Base-by-base conservation (phyloP, 139 green algal species). In the Tetradesmus lagerheimii region DNA sequence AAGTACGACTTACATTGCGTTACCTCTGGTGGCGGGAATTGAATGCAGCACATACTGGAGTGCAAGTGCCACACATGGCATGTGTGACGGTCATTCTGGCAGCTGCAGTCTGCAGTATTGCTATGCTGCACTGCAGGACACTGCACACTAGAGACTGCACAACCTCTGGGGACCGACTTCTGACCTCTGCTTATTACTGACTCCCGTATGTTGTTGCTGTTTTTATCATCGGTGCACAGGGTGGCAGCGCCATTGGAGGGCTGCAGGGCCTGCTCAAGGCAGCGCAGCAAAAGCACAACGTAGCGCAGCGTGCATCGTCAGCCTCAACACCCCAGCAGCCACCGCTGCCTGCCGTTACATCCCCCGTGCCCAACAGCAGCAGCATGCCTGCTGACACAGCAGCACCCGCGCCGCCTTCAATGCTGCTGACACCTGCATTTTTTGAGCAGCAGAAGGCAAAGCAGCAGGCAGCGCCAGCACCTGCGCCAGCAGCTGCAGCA, bases 351-450 rank as follows among this genome's bases (percentile, higher is more conserved):
- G 75, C 86, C 37, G 71, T 34, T 4, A 31, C 39, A 5, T 67
- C 76, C 9, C 43, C 87, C 37, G 23, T 83, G 31, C 76, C 37
- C 47, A 77, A 35, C 87, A 71, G 39, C 87, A 87, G 18, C 53
- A 82, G 57, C 78, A 38, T 43, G 74, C 47, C 90, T 80, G 29
- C 85, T 66, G 35, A 92, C 57, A 37, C 89, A 38, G 37, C 80
- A 27, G 34, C 91, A 6, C 38, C 92, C n/a, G 77, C 89, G 5
- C 38, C 87, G 0, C 34, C 35, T 9, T 25, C 83, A 57, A 47
- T 47, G 15, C 88, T 95, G 88, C 91, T 95, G 3, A 95, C 93
- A 23, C 93, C 92, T 15, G 86, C 93, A 62, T 92, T 93, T 47
- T 89, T 95, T 43, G 50, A 88, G 45, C 88, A 88, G 62, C 80